Evolutionary conservation across 2,329 filamentous ascomycete genomes (phyloP).

Genomic region (Zymoseptoria brevis): DNA sequence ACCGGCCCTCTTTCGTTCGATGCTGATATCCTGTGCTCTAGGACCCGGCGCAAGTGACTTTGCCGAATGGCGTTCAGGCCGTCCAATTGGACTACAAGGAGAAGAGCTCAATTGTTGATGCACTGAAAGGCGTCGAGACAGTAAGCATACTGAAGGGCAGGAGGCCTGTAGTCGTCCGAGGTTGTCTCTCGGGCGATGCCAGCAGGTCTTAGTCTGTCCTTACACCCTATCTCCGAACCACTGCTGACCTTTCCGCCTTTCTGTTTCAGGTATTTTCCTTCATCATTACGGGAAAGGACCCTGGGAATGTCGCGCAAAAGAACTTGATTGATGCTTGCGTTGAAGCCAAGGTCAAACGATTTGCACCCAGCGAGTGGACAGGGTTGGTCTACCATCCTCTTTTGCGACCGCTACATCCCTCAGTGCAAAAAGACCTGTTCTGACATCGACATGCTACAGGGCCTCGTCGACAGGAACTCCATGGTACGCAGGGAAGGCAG

Average conservation of each 20-base stretch:
- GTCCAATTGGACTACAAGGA: conserved; percentile 4
- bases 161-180: too few species aligned
- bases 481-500: conserved; percentile 47
- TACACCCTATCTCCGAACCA: too few species aligned
- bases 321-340: conserved; percentile 10
- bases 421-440: too few species aligned
- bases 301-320: conserved; percentile 5
- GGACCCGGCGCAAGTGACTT: background rate
- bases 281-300: conserved; percentile 8
- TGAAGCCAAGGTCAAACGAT: conserved; percentile 6
- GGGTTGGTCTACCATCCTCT: conserved; percentile 1
- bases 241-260: too few species aligned
- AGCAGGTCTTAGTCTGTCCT: too few species aligned
- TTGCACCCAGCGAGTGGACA: conserved; percentile 12
- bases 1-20: background rate
- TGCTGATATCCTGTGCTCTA: background rate
- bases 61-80: conserved; percentile 2
- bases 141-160: too few species aligned
- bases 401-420: background rate
- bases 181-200: too few species aligned
- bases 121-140: too few species aligned
- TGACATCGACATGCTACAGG: conserved; percentile 1
- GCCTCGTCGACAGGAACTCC: conserved; percentile 5
- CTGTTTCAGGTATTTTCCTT: conserved; percentile 4
- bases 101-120: background rate